phyloP scores from a whole-genome alignment of 2,329 filamentous ascomycete species.

The Grosmannia penicillata region DNA sequence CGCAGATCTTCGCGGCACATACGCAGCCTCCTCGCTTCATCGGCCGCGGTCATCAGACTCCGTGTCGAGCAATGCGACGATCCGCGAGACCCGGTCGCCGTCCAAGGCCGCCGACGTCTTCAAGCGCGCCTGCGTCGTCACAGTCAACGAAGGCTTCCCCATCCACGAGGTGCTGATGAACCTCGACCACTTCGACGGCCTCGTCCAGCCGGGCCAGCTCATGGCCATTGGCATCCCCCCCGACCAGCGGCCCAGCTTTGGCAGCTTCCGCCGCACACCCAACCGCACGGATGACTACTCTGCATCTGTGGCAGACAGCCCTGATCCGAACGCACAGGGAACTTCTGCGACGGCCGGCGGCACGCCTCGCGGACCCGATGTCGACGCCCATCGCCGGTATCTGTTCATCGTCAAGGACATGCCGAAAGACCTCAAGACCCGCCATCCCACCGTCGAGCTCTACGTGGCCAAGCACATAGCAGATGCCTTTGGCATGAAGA shows the following conservation, averaged over 20 bases:
- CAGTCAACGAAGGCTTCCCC: slow-evolving; percentile 59
- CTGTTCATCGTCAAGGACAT: slow-evolving; percentile 61
- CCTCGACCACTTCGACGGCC: slow-evolving; percentile 49
- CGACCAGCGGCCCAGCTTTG: slow-evolving; percentile 18
- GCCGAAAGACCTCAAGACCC: slow-evolving; percentile 49
- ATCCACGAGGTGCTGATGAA: slow-evolving; percentile 71
- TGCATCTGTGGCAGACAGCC: background rate
- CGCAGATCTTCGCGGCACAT: background rate
- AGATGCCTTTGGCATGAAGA: slow-evolving; percentile 67
- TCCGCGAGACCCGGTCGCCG: slow-evolving; percentile 15
- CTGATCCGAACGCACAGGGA: background rate
- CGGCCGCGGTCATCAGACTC: slow-evolving; percentile 30
- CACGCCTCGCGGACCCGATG: slow-evolving; percentile 6
- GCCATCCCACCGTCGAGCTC: slow-evolving; percentile 51
- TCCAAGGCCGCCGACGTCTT: slow-evolving; percentile 16
- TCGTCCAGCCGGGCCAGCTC: slow-evolving; percentile 50
- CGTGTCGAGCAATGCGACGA: slow-evolving; percentile 33
- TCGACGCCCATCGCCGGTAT: slow-evolving; percentile 30
- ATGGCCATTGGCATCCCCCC: slow-evolving; percentile 54
- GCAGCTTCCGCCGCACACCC: slow-evolving; percentile 5
- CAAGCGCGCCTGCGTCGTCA: slow-evolving; percentile 37
- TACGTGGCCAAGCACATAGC: slow-evolving; percentile 66
- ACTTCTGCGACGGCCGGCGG: background rate
- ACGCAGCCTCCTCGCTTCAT: slow-evolving; percentile 15
- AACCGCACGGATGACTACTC: slow-evolving; percentile 11